Evolutionary conservation across 192 early-diverging fungal species (phyloP).

Genomic region (Backusella tarrabulga): DNA sequence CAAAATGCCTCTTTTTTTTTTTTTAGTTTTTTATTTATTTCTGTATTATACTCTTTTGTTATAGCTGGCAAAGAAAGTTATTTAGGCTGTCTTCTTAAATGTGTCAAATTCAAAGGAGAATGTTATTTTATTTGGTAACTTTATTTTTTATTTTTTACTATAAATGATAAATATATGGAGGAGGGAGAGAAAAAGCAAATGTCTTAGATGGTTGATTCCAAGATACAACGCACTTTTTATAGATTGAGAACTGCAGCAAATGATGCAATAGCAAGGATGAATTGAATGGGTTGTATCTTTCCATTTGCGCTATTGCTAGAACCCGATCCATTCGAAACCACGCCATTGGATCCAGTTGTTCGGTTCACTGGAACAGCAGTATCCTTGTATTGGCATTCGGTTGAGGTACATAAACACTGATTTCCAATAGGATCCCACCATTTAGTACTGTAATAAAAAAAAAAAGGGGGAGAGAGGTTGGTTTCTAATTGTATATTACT

Average conservation of each 20-base stretch:
- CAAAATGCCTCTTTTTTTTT: too few relatives aligned
- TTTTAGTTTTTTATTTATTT: too few relatives aligned
- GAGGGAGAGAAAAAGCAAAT: too few relatives aligned
- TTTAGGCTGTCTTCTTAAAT: too few relatives aligned
- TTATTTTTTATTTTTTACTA: too few relatives aligned
- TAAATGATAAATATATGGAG: too few relatives aligned
- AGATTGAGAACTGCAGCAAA: neutral
- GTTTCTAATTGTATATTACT: neutral
- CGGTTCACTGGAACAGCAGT: conserved; percentile 22
- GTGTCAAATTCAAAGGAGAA: too few relatives aligned
- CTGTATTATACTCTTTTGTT: too few relatives aligned
- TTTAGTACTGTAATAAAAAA: conserved; percentile 45
- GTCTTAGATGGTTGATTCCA: too few relatives aligned
- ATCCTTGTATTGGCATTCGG: conserved; percentile 51
- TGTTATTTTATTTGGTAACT: too few relatives aligned
- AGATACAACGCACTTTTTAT: neutral
- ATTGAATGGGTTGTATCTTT: neutral
- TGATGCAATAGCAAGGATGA: neutral
- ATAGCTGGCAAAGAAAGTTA: too few relatives aligned
- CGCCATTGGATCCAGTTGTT: conserved; percentile 7
- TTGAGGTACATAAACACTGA: conserved; percentile 50
- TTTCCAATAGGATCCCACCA: conserved; percentile 63
- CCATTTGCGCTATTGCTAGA: neutral
- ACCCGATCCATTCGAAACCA: neutral
- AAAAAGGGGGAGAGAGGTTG: neutral